phyloP scores from a whole-genome alignment of 352 stramenopile genomes.

The Phytophthora fragariae region DNA sequence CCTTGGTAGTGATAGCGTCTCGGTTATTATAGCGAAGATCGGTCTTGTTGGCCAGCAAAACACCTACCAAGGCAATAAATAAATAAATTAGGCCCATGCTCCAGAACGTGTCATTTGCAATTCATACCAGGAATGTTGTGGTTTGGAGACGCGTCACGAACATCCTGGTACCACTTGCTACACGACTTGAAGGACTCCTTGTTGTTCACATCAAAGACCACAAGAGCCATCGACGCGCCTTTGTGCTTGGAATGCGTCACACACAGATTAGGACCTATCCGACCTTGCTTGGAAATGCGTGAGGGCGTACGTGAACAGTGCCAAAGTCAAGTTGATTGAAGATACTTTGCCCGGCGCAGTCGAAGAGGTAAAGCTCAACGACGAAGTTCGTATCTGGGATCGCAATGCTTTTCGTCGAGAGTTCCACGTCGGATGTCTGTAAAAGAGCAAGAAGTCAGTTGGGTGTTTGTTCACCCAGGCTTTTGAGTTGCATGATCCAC shows the following conservation, averaged over 20 bases:
- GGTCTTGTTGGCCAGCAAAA: slow-evolving; percentile 83
- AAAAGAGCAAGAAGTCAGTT: neutral
- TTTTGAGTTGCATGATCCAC: neutral
- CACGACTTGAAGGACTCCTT: slow-evolving; percentile 89
- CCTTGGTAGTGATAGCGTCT: slow-evolving; percentile 73
- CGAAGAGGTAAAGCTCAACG: slow-evolving; percentile 95
- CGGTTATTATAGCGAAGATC: slow-evolving; percentile 82
- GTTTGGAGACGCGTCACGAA: slow-evolving; percentile 73
- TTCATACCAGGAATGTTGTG: slow-evolving; percentile 73
- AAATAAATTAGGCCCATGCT: neutral
- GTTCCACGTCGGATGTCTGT: slow-evolving; percentile 91
- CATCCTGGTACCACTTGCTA: slow-evolving; percentile 86
- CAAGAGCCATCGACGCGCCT: slow-evolving; percentile 74
- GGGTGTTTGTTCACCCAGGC: neutral
- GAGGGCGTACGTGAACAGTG: slow-evolving; percentile 55
- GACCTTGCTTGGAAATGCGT: neutral
- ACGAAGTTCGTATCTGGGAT: slow-evolving; percentile 91
- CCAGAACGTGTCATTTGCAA: neutral
- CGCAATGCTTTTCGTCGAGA: slow-evolving; percentile 90
- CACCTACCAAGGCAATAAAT: slow-evolving; percentile 36
- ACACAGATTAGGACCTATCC: neutral
- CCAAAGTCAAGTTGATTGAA: slow-evolving; percentile 95
- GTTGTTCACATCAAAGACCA: slow-evolving; percentile 90
- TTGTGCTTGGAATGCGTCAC: slow-evolving; percentile 56
- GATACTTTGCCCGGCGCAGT: slow-evolving; percentile 93